Evolutionary conservation across 1,284 basidiomycete genomes (phyloP).

Genomic region (Trametes hirsuta): DNA sequence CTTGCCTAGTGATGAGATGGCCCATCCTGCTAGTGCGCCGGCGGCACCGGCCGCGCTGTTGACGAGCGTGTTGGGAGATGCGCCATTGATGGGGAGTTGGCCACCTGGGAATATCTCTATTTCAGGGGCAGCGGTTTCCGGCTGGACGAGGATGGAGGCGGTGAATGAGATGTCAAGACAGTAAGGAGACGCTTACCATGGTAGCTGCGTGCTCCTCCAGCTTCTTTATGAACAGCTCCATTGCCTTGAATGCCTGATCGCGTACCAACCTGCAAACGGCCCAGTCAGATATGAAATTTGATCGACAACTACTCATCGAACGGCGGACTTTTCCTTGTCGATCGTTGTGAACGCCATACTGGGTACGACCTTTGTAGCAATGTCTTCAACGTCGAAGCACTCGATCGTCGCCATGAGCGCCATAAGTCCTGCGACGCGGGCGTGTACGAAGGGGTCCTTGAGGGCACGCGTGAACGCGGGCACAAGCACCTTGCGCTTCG

Average conservation of each 20-base stretch:
- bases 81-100: conserved; percentile 38
- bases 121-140: conserved; percentile 62
- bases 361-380: conserved; percentile 90
- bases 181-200: conserved; percentile 59
- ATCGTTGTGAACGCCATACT: conserved; percentile 80
- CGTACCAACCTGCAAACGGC: conserved; percentile 70
- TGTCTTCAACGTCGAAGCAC: conserved; percentile 85
- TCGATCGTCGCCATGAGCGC: conserved; percentile 95
- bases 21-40: conserved; percentile 91
- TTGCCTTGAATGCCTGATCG: conserved; percentile 92
- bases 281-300: neutral
- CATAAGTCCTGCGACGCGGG: conserved; percentile 94
- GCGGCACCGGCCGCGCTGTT: conserved; percentile 90
- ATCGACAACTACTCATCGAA: neutral
- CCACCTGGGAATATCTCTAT: conserved; percentile 34
- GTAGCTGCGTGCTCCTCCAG: conserved; percentile 78
- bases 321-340: conserved; percentile 85
- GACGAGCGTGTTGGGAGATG: conserved; percentile 56
- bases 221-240: conserved; percentile 84
- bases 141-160: conserved; percentile 45
- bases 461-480: conserved; percentile 92
- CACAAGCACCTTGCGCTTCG: conserved; percentile 93
- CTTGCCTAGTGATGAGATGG: conserved; percentile 84
- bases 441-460: conserved; percentile 92
- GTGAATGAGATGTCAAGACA: neutral